Base-by-base conservation (phyloP, 805 yeast genomes). In the Naumovozyma baii region DNA sequence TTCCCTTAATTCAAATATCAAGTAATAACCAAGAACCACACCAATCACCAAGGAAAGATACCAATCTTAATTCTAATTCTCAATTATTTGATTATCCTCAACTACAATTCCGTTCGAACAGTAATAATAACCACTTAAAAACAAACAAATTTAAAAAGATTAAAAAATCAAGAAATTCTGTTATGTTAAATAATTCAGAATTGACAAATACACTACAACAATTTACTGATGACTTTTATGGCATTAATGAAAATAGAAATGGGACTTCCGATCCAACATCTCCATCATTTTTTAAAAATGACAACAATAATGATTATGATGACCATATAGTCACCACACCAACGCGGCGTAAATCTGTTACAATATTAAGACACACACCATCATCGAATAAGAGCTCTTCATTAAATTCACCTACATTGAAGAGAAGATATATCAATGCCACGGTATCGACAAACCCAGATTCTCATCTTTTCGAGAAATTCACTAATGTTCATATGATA, bases 401-500 rank as follows among this genome's bases (percentile, higher is more conserved):
- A n/a, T 18, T 14, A 20, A 29, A 25, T 16, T 35, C 43, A 14
- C 39, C 47, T n/a, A 28, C 40, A n/a, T 18, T 29, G 18, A 17
- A 5, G 8, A 47, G 47, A 35, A 44, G 56, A 35, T 39, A 46
- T 22, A 51, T 54, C 14, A 52, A 49, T 44, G 48, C 59, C 40
- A 40, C 54, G 44, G 18, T 51, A 31, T 37, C 34, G 5, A 22
- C 17, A n/a, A 57, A 55, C 18, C 61, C 63, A 5, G 62, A 54
- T 44, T 42, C 60, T 1, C 76, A 73, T 54, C 53, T 74, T 19
- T 54, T 64, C 30, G 67, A 72, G 10, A 69, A 68, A 48, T 74
- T 74, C 44, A 54, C 80, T 17, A 78, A 80, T 45, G 88, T 90
- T 33, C 69, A 71, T 33, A 63, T 79, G 34, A 65, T 90, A 17